A percentile compares a stretch with the other conserved stretches of the same genome.
Evolutionary conservation across 805 yeast genomes (phyloP).

Genomic region (Martiniozyma abietophila): DNA sequence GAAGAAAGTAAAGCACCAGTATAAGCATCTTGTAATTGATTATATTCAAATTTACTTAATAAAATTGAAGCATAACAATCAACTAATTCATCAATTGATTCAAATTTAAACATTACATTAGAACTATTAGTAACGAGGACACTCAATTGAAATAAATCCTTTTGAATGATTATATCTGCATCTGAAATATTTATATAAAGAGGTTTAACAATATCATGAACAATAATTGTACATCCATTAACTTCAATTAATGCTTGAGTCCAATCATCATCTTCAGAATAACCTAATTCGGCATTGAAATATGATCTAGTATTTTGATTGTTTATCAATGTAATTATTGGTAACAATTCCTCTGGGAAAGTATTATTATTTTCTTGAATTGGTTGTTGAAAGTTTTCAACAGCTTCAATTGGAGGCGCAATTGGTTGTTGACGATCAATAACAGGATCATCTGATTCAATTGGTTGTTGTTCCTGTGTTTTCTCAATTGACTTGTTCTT

Average conservation of each 20-base stretch:
- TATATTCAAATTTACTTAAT: slow-evolving; percentile 48
- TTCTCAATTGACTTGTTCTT: background rate
- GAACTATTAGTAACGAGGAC: slow-evolving; percentile 21
- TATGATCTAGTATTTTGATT: slow-evolving; percentile 66
- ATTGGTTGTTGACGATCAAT: too few relatives aligned
- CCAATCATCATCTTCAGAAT: slow-evolving; percentile 16
- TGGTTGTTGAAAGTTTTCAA: background rate
- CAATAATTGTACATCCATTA: slow-evolving; percentile 46
- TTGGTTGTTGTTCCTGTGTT: background rate
- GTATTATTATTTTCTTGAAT: background rate
- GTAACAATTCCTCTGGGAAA: slow-evolving; percentile 58
- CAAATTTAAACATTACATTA: slow-evolving; percentile 18
- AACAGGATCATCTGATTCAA: too few relatives aligned
- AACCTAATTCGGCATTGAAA: slow-evolving; percentile 11
- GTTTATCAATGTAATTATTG: slow-evolving; percentile 58
- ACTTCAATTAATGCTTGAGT: slow-evolving; percentile 21
- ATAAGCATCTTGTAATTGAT: slow-evolving; percentile 49
- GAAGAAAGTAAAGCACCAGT: slow-evolving; percentile 56
- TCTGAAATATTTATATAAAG: slow-evolving; percentile 46
- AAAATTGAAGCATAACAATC: slow-evolving; percentile 36
- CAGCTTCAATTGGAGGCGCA: background rate
- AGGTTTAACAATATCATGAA: slow-evolving; percentile 33
- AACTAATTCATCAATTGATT: slow-evolving; percentile 20
- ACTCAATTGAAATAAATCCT: slow-evolving; percentile 8
- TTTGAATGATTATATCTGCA: slow-evolving; percentile 20